These are phyloP conservation scores for Solioccasus polychromus DNA, from an alignment of 768 basidiomycete species.

Conservation along the genomic window DNA sequence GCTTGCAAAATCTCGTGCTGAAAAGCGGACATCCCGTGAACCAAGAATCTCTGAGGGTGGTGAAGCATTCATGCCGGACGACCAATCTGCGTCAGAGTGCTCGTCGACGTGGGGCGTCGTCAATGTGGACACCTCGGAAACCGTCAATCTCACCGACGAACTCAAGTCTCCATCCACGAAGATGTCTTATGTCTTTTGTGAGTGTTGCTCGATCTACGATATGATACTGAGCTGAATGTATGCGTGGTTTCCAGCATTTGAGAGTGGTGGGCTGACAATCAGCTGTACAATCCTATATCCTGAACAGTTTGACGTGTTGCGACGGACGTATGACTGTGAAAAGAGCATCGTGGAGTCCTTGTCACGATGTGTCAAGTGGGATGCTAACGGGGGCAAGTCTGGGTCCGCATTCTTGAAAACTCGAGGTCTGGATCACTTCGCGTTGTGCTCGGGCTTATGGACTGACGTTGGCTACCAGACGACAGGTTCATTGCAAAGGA, in stretches of 20 bases:
- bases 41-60: constrained; percentile 58
- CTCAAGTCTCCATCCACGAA: constrained; percentile 73
- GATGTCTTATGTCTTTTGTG: constrained; percentile 79
- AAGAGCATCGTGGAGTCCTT: constrained; percentile 92
- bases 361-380: constrained; percentile 94
- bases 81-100: constrained; percentile 75
- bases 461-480: constrained; percentile 46
- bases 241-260: constrained; percentile 58
- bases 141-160: constrained; percentile 72
- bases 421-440: constrained; percentile 51
- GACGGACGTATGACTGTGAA: constrained; percentile 91
- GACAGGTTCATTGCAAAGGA: constrained; percentile 99
- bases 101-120: constrained; percentile 93
- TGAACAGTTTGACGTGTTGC: constrained; percentile 93
- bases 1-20: constrained; percentile 71
- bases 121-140: constrained; percentile 68
- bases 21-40: constrained; percentile 65
- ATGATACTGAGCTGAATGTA: constrained; percentile 6
- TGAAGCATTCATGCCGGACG: constrained; percentile 93
- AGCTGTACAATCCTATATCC: constrained; percentile 94
- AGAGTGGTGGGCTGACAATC: constrained; percentile 85
- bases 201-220: constrained; percentile 28
- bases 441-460: not conserved
- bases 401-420: constrained; percentile 97
- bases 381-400: constrained; percentile 93